phyloP scores from a whole-genome alignment of 805 yeast genomes.

The Cyberlindnera sargentensis region DNA sequence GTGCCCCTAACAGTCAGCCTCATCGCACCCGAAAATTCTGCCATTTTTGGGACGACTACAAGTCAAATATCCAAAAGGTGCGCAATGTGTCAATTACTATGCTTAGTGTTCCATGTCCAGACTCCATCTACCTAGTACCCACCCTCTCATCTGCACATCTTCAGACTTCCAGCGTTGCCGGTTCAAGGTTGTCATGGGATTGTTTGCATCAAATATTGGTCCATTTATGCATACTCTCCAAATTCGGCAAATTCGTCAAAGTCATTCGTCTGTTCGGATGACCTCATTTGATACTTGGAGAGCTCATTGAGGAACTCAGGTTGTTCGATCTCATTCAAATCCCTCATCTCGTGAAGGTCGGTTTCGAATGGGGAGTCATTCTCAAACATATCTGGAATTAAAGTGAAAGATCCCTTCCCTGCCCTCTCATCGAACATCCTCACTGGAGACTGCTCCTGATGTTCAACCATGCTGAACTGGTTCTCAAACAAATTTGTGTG shows the following conservation, averaged over 20 bases:
- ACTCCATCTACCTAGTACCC: too few species aligned
- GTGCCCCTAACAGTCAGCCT: too few species aligned
- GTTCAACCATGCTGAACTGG: background rate
- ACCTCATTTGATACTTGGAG: background rate
- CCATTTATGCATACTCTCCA: too few species aligned
- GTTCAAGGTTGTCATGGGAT: too few species aligned
- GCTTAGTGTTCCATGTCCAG: too few species aligned
- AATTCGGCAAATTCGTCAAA: slow-evolving; percentile 7
- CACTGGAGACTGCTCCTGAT: background rate
- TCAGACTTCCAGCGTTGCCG: too few species aligned
- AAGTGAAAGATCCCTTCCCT: background rate
- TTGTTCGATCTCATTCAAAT: background rate
- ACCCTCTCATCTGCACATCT: too few species aligned
- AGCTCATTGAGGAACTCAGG: slow-evolving; percentile 2
- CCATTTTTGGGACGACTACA: too few species aligned
- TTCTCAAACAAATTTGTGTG: background rate
- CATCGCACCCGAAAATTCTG: too few species aligned
- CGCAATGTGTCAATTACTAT: too few species aligned
- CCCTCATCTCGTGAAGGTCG: background rate
- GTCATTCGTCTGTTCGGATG: background rate
- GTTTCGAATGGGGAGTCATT: background rate
- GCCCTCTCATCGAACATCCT: background rate
- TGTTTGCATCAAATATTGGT: too few species aligned
- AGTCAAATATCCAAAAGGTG: too few species aligned
- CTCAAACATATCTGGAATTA: background rate